Evolutionary conservation across 345 rosid genomes (phyloP), one percentile per base, ranked within the genome.

Genomic region (Sisymbrium altissimum): DNA sequence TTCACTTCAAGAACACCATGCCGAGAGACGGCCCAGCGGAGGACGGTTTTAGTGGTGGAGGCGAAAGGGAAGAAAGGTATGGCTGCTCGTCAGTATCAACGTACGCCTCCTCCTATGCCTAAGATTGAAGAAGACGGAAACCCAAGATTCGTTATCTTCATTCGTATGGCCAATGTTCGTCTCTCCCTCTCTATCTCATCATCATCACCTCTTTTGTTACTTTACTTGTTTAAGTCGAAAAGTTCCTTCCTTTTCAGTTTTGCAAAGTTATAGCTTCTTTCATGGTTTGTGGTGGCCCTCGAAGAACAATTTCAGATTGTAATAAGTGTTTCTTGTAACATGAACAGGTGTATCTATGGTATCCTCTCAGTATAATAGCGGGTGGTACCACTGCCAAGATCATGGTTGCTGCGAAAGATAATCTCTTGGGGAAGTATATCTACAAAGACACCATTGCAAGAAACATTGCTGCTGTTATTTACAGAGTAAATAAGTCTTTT

Each of bases 321-420:
- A 17, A 49, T 3, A 57, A 63, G 56, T 59, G 41, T 63, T 38
- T 40, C 29, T 58, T 41, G 5, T 57, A n/a, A 45, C 33, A 58
- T 79, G 66, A 63, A 33, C 87, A 94, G 98, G 90, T 94, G 68
- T 81, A 91, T 77, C 84, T 91, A 38, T 94, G 97, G 98, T 94
- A 91, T 54, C 98, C 98, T 7, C 86, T 94, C 5, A 94, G 95
- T 79, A 30, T 94, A 48, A 62, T 94, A 61, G 71, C 89, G 0
- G 98, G 96, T 19, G 98, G 98, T 46, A 91, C 98, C 33, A 94
- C 98, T 64, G 98, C 97, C 1, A 94, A 94, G 76, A 88, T 91
- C 81, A 89, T 91, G 95, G 91, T 94, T 66, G 97, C 97, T 10
- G 98, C 96, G 0, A 94, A 91, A 82, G 96, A 94, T 63, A 94